These are phyloP conservation scores for Abelmoschus esculentus DNA, from an alignment of 345 rosid genomes.

Conservation along the genomic window DNA sequence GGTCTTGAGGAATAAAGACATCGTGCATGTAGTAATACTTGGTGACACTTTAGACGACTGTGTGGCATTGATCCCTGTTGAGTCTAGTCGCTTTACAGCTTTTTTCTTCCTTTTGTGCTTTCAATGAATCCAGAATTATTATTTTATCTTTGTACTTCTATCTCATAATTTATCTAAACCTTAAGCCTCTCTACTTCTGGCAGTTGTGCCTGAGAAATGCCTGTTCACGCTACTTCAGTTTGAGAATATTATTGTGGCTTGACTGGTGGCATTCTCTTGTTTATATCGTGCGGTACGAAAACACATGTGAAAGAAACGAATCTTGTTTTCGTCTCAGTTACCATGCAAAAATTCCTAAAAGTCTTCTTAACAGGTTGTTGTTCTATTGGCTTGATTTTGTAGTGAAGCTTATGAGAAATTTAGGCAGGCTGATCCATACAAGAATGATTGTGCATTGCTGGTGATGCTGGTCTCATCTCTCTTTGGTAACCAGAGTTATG, in stretches of 20 bases:
- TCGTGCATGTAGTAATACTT: not conserved
- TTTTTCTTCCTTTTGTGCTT: not conserved
- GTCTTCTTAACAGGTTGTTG: slow-evolving; percentile 33
- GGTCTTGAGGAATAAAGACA: not conserved
- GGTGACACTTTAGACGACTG: not conserved
- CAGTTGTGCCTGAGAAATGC: slow-evolving; percentile 42
- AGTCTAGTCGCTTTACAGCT: not conserved
- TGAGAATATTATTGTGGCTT: slow-evolving; percentile 41
- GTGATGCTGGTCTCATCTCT: no score
- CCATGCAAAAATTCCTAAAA: not conserved
- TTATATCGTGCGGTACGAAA: slow-evolving; percentile 45
- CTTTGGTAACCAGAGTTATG: no score
- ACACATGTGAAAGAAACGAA: not conserved
- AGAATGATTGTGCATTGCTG: slow-evolving; percentile 22
- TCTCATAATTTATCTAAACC: not conserved
- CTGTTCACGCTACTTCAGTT: slow-evolving; percentile 58
- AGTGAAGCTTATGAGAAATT: slow-evolving; percentile 36
- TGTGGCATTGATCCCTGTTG: not conserved
- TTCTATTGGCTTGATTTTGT: slow-evolving; percentile 35
- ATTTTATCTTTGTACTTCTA: not conserved
- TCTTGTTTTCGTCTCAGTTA: not conserved
- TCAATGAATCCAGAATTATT: not conserved
- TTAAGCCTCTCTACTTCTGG: not conserved
- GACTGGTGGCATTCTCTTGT: slow-evolving; percentile 54
- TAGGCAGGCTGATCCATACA: slow-evolving; percentile 31